Base-by-base conservation (phyloP, 495 filamentous ascomycete species). In the Chaetomium tenue region DNA sequence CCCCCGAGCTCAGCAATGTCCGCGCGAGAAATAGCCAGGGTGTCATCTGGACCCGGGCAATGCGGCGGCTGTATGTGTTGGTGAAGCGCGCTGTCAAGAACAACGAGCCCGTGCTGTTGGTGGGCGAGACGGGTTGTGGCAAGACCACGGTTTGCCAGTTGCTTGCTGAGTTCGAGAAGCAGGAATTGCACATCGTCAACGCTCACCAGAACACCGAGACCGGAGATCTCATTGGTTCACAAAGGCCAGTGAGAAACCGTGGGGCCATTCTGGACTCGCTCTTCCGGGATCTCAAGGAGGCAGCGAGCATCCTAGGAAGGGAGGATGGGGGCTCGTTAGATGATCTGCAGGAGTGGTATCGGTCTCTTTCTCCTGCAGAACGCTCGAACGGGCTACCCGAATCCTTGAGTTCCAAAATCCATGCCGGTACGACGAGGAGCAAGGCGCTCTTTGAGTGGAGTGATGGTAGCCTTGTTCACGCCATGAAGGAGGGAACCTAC, bases 181-280 rank as follows among this genome's bases (percentile, higher is more conserved):
- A 88, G 66, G 77, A 88, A 64, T 76, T 99, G 52, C 85, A 91
- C 66, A 95, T 92, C 69, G 87, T 98, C 69, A 99, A 98, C 77
- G 95, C 95, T 11, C 95, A 99, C 73, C 92, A 97, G 67, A 99
- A 97, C 66, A 88, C 93, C 12, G 95, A 99, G 74, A 96, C 94
- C 1, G 92, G 95, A 11, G 95, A 99, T 76, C 83, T 99, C 18
- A 97, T 99, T 66, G 95, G 95, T 61, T 91, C 94, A 4, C 95
- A 98, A 75, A 79, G 95, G 63, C 95, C 95, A 6, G 86, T 97
- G 44, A 83, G 95, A 66, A 97, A 96, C 69, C 85, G 92, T 50
- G 83, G 86, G 48, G 83, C 83, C 12, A 84, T 93, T 46, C 79
- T 91, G 58, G 81, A 84, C 26, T 76, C 87, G 25, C 79, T 99